These are phyloP conservation scores for Oxyria digyna DNA, from an alignment of 148 eudicot genomes.

Conservation along the genomic window DNA sequence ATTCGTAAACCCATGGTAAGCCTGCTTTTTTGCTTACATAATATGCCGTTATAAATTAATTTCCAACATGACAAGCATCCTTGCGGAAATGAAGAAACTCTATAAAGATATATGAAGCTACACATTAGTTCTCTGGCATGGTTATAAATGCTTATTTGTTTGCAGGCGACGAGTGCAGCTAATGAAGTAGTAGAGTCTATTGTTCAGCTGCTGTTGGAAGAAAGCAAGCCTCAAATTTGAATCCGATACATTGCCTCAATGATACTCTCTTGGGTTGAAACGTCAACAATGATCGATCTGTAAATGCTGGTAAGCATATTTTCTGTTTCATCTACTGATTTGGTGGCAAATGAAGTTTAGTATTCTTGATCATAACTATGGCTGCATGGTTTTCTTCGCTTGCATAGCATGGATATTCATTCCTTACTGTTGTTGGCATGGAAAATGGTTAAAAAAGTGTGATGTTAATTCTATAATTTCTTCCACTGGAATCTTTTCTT, in stretches of 20 bases:
- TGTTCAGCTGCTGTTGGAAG: slow-evolving; percentile 70
- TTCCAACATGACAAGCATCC: neutral
- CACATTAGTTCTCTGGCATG: neutral
- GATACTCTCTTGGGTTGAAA: neutral
- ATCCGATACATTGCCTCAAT: neutral
- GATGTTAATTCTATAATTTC: neutral
- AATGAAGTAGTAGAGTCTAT: slow-evolving; percentile 78
- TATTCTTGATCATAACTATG: neutral
- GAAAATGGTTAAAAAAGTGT: neutral
- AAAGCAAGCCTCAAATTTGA: slow-evolving; percentile 35
- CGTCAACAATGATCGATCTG: neutral
- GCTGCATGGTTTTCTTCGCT: neutral
- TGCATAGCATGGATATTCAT: too few relatives aligned
- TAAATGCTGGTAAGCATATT: neutral
- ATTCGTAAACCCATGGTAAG: slow-evolving; percentile 78
- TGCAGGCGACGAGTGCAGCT: slow-evolving; percentile 27
- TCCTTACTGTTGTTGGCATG: too few relatives aligned
- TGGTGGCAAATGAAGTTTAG: neutral
- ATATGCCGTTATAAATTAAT: neutral
- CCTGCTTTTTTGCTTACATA: neutral
- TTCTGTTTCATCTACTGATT: neutral
- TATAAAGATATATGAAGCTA: neutral
- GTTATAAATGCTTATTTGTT: slow-evolving; percentile 2
- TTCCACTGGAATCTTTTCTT: neutral
- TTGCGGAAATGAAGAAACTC: neutral